A percentile compares a stretch with the other conserved stretches of the same genome.
phyloP scores from a whole-genome alignment of 805 yeast genomes.

The Yarrowia hollandica region DNA sequence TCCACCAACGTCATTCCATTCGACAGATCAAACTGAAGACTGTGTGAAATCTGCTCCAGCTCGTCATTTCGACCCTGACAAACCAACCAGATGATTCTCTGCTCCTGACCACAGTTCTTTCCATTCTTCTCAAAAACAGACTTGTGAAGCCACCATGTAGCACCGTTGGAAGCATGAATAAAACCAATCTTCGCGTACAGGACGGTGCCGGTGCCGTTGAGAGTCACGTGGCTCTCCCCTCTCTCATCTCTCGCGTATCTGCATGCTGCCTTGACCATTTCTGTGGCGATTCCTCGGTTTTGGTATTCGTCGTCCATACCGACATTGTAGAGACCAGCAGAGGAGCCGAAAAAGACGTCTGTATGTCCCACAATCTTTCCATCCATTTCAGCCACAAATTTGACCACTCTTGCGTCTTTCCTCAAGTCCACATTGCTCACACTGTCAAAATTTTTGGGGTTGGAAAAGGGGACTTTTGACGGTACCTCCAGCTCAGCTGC shows the following conservation, averaged over 20 bases:
- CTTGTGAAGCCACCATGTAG: slow-evolving; percentile 23
- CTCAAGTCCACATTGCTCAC: not conserved
- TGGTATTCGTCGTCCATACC: not conserved
- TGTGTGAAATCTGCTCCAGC: not conserved
- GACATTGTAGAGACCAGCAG: not conserved
- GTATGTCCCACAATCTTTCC: not conserved
- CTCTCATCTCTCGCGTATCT: not conserved
- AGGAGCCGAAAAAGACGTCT: not conserved
- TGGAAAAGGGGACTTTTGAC: not conserved
- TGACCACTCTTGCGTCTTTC: not conserved
- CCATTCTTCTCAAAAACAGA: not conserved
- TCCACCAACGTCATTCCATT: slow-evolving; percentile 11
- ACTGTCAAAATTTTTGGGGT: not conserved
- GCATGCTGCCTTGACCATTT: slow-evolving; percentile 5
- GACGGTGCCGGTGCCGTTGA: slow-evolving; percentile 9
- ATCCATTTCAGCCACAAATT: not conserved
- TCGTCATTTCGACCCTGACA: not conserved
- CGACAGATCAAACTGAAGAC: not conserved
- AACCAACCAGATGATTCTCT: not conserved
- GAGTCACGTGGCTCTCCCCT: not conserved
- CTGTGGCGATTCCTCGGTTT: not conserved
- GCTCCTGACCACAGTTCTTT: not conserved
- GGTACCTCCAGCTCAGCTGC: not conserved
- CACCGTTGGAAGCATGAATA: not conserved
- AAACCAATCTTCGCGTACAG: slow-evolving; percentile 9